Evolutionary conservation across 1,139 yeast species (phyloP).

Genomic region (Candida sp.): DNA sequence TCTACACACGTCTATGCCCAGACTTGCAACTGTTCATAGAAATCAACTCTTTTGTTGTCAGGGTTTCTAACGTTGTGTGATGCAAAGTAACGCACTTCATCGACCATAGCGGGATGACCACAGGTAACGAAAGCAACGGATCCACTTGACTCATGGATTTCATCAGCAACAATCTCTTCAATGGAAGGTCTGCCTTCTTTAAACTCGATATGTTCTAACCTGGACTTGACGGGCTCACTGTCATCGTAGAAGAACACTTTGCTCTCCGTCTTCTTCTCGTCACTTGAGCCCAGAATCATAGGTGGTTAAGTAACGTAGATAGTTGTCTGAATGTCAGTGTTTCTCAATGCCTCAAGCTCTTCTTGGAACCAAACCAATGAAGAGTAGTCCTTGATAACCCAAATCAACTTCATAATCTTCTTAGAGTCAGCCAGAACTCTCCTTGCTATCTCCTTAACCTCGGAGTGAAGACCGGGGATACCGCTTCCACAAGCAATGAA

Average conservation of each 20-base stretch:
- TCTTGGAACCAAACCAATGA: slow-evolving; percentile 54
- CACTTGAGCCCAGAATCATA: neutral
- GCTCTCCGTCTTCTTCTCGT: slow-evolving; percentile 3
- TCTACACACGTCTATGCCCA: slow-evolving; percentile 7
- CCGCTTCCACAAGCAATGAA: slow-evolving; percentile 52
- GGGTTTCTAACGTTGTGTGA: slow-evolving; percentile 26
- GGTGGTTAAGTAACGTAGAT: slow-evolving; percentile 50
- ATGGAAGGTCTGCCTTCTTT: slow-evolving; percentile 35
- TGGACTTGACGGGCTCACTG: slow-evolving; percentile 16
- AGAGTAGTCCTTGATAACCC: slow-evolving; percentile 54
- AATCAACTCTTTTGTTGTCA: slow-evolving; percentile 15
- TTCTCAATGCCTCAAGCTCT: slow-evolving; percentile 43
- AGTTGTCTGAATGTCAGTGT: slow-evolving; percentile 33
- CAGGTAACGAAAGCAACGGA: slow-evolving; percentile 51
- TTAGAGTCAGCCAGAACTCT: slow-evolving; percentile 46
- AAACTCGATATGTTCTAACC: slow-evolving; percentile 26
- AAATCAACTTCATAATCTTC: slow-evolving; percentile 46
- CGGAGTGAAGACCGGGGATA: slow-evolving; percentile 47
- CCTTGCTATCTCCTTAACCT: slow-evolving; percentile 35
- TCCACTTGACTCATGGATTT: slow-evolving; percentile 34
- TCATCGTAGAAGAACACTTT: slow-evolving; percentile 18
- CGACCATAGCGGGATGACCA: slow-evolving; percentile 54
- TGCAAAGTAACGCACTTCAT: slow-evolving; percentile 42
- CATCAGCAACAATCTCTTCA: slow-evolving; percentile 23
- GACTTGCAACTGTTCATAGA: slow-evolving; percentile 11